phyloP scores from a whole-genome alignment of 768 basidiomycete species.

The Mycena venus region DNA sequence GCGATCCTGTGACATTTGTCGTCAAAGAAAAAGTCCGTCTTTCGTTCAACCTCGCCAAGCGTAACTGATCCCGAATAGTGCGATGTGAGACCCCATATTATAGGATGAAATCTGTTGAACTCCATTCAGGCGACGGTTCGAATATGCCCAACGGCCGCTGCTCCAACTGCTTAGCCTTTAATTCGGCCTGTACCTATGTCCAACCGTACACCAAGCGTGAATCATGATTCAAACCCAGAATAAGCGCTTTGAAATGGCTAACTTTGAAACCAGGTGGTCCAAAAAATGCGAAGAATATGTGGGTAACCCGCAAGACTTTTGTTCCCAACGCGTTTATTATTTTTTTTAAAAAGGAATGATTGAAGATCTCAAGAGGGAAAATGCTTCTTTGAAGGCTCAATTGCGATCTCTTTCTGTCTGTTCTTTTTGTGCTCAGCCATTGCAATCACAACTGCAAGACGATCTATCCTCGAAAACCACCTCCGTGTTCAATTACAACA shows the following conservation, averaged over 20 bases:
- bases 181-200: constrained; percentile 15
- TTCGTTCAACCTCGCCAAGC: neutral
- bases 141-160: neutral
- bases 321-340: constrained; percentile 30
- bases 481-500: constrained; percentile 11
- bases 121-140: constrained; percentile 21
- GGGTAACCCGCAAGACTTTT: neutral
- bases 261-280: too few species aligned
- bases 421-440: constrained; percentile 20
- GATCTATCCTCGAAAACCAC: neutral
- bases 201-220: constrained; percentile 7
- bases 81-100: constrained; percentile 14
- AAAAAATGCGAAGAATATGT: neutral
- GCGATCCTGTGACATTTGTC: neutral
- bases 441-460: neutral
- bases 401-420: constrained; percentile 22
- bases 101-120: neutral
- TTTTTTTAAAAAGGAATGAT: constrained; percentile 49
- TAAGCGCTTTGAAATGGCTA: too few species aligned
- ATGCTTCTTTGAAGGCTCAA: constrained; percentile 58
- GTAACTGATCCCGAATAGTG: neutral
- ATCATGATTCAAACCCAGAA: too few species aligned
- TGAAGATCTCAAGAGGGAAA: constrained; percentile 63
- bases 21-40: constrained; percentile 8
- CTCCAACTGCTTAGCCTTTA: constrained; percentile 21